Evolutionary conservation across 495 filamentous ascomycete genomes (phyloP), one percentile per base, ranked within the genome.

Genomic region (Saxophila tyrrhenica): DNA sequence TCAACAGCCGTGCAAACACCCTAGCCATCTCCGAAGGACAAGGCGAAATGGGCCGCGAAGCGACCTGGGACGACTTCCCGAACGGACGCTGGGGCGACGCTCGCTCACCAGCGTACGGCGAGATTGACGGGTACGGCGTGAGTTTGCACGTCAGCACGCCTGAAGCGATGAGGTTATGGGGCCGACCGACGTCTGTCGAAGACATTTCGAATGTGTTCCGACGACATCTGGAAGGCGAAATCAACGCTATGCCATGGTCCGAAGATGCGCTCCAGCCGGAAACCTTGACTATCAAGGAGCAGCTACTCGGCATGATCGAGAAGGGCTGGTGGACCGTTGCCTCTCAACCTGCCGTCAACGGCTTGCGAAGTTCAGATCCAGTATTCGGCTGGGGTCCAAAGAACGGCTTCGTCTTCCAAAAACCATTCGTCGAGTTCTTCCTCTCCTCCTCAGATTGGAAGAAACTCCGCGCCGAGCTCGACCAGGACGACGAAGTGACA

Each of bases 11-110:
- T 41, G 83, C 83, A 45, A 89, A 86, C 61, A 91, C 89, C 3
- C 78, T 96, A 17, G 87, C 87, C 19, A 95, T 95, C 50, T 94
- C 90, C 0, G 89, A 95, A 73, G 90, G 90, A 2, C 81, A 91
- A 58, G 90, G 90, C 39, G 74, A 85, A n/a, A 76, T 95, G 13
- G 92, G 91, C 29, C 76, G 94, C 56, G 94, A 96, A 72, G 94
- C 94, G 21, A 97, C 92, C 5, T 98, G 92, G 92, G 92, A 98
- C 65, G 92, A 98, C 70, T 98, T 84, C 72, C 92, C 94, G 50
- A 98, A 98, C 74, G 94, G 92, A 23, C 81, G 92, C 44, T 98
- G 91, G 83, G 92, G 92, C 65, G 91, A 96, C 65, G 87, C 91
- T 10, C 65, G 71, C 42, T 69, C 65, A 1, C 69, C 69, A 20